These are phyloP conservation scores for Monilinia fructicola DNA, from an alignment of 2,329 filamentous ascomycete species.

Conservation along the genomic window DNA sequence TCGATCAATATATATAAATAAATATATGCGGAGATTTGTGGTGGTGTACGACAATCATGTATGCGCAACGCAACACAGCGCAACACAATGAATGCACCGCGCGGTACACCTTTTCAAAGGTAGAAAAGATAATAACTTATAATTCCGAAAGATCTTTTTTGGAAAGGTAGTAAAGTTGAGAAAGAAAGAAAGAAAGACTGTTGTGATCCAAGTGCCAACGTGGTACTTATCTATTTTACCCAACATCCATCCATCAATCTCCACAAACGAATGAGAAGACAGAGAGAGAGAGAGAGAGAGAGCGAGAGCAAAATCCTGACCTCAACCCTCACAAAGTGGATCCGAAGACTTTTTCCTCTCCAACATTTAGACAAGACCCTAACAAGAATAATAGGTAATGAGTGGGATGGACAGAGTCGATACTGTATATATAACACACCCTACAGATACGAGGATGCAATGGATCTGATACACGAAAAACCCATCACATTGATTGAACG, in stretches of 20 bases:
- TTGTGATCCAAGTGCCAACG: not conserved
- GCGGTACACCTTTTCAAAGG: not conserved
- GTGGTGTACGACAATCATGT: conserved; percentile 3
- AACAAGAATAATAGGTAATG: not conserved
- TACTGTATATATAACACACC: too few species aligned
- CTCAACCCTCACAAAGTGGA: not conserved
- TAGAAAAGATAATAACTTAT: not conserved
- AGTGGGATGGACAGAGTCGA: too few species aligned
- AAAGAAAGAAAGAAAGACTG: too few species aligned
- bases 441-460: conserved; percentile 14
- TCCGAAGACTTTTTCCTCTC: conserved; percentile 13
- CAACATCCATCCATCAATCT: not conserved
- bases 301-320: too few species aligned
- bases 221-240: not conserved
- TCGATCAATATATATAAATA: not conserved
- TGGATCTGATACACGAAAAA: not conserved
- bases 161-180: too few species aligned
- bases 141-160: not conserved
- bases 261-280: conserved; percentile 6
- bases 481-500: conserved; percentile 11
- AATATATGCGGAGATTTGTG: conserved; percentile 13
- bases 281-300: not conserved
- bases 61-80: not conserved
- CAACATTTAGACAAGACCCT: not conserved
- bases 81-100: not conserved